Conservation (phyloP, 129 eudicot genomes). For the Chrysanthemum seticuspe region DNA sequence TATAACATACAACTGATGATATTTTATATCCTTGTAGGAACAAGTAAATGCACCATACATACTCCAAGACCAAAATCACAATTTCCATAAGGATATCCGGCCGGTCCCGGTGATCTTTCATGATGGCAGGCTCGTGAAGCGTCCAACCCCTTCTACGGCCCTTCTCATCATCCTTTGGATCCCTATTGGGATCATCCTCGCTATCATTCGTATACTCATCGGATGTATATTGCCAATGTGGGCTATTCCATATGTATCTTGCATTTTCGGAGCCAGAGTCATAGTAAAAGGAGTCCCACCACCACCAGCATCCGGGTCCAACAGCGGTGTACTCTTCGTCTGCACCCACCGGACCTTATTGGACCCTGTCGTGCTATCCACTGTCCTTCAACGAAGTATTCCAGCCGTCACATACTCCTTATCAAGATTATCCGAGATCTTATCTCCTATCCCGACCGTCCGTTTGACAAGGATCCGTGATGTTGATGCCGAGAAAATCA, state of each 20-base stretch:
- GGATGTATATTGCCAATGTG: constrained; percentile 70
- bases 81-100: constrained; percentile 37
- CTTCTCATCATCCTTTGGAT: constrained; percentile 79
- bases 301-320: constrained; percentile 53
- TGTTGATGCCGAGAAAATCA: constrained; percentile 72
- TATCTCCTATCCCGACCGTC: constrained; percentile 94
- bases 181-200: constrained; percentile 72
- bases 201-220: constrained; percentile 52
- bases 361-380: constrained; percentile 90
- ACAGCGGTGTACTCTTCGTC: constrained; percentile 79
- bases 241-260: constrained; percentile 52
- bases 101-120: constrained; percentile 94
- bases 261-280: constrained; percentile 59
- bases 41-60: constrained; percentile 55
- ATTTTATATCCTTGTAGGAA: constrained; percentile 43
- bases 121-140: constrained; percentile 86
- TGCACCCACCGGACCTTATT: constrained; percentile 90
- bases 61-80: constrained; percentile 25
- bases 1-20: neutral
- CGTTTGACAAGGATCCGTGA: constrained; percentile 74
- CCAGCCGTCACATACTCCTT: constrained; percentile 98
- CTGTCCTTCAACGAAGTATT: constrained; percentile 70
- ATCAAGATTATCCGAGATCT: constrained; percentile 76
- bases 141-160: constrained; percentile 78
- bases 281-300: constrained; percentile 85